Evolutionary conservation across 139 green algal species (phyloP), one percentile per base, ranked within the genome.

Genomic region (Closterium sp.): DNA sequence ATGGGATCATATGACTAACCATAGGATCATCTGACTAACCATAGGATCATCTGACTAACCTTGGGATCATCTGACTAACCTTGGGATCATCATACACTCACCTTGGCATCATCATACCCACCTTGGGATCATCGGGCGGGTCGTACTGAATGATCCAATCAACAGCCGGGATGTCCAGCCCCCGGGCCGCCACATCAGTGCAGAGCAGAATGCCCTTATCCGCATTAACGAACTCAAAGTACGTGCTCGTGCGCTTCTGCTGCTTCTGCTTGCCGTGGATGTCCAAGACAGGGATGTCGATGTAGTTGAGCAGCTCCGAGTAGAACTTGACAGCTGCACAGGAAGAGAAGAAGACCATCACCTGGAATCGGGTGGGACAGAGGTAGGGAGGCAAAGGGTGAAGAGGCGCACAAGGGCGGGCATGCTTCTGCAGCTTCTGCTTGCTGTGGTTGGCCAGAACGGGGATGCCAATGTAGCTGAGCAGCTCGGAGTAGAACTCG

Each of bases 91-190:
- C n/a, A 55, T 6, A 55, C 21, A 2, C 76, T 32, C 2, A 85
- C 76, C 76, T 85, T 85, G n/a, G 76, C 12, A 32, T 85, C 8
- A 33, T 85, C 76, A 84, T 9, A 85, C 90, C 55, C 84, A 93
- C 90, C 90, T 84, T 89, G 16, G 98, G 98, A 92, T 99, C 98
- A 89, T 99, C 97, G 6, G 98, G 98, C 0, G 98, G 98, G 94
- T 99, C 98, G 86, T 97, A 99, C 96, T 99, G 98, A 30, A 99
- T 98, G 95, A 99, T 99, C 98, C 98, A 99, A 93, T 99, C 98
- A 12, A 96, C 94, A 89, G 85, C 94, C 23, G 97, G 97, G 93
- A 99, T 99, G 95, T 99, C 97, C 23, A 99, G 94, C n/a, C 97
- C 97, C 33, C 98, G 94, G 1, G 98, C 98, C 4, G 98, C 98